These are phyloP conservation scores for Nicotiana undulata DNA, from an alignment of 257 asterid species.

Conservation along the genomic window DNA sequence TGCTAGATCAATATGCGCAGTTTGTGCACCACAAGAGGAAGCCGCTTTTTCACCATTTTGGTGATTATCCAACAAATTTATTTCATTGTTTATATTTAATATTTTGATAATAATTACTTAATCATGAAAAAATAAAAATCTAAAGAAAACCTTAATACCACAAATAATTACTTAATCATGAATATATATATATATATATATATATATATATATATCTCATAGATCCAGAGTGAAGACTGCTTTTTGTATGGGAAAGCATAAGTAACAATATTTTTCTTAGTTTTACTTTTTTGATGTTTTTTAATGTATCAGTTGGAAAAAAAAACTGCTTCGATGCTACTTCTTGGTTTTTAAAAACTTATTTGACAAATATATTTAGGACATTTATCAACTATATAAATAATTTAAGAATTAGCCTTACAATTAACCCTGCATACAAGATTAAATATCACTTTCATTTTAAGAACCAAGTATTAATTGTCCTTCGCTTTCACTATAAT, in stretches of 20 bases:
- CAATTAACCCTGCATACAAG: background rate
- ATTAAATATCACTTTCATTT: background rate
- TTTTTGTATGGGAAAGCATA: background rate
- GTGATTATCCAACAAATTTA: background rate
- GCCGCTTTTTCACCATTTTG: background rate
- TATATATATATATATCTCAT: background rate
- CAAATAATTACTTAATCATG: background rate
- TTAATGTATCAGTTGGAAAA: background rate
- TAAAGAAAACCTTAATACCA: background rate
- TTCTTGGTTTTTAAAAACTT: background rate
- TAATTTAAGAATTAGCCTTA: background rate
- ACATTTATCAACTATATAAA: background rate
- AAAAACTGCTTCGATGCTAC: background rate
- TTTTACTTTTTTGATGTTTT: background rate
- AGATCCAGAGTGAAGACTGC: background rate
- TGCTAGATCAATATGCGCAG: background rate
- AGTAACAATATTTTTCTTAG: background rate
- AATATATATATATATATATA: background rate
- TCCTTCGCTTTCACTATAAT: background rate
- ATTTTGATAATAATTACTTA: background rate
- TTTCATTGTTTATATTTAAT: background rate
- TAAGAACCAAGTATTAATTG: background rate
- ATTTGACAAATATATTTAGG: background rate
- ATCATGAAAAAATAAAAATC: background rate
- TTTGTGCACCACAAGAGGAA: background rate